phyloP scores from a whole-genome alignment of 805 yeast species.

The Metschnikowia sp. region DNA sequence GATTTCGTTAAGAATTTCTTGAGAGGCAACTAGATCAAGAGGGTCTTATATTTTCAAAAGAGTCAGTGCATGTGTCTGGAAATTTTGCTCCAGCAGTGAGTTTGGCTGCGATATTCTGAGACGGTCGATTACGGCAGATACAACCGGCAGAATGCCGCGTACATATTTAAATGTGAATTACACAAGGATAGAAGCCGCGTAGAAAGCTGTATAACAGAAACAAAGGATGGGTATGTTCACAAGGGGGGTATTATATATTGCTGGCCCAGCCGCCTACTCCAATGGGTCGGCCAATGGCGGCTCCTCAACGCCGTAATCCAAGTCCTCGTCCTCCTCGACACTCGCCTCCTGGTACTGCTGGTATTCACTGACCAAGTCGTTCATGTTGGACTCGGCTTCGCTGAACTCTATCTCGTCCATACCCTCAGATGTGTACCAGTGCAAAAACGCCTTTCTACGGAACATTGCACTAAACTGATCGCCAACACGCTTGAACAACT shows the following conservation, averaged over 20 bases:
- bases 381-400: slow-evolving; percentile 91
- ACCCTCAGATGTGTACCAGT: slow-evolving; percentile 94
- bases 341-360: slow-evolving; percentile 89
- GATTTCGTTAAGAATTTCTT: slow-evolving; percentile 71
- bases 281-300: slow-evolving; percentile 49
- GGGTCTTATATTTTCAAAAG: background rate
- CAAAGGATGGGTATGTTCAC: background rate
- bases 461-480: slow-evolving; percentile 91
- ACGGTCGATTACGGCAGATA: background rate
- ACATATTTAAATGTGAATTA: background rate
- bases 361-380: slow-evolving; percentile 81
- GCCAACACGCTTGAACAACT: slow-evolving; percentile 83
- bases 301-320: slow-evolving; percentile 65
- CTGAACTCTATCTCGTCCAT: slow-evolving; percentile 94
- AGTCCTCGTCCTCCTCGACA: slow-evolving; percentile 71
- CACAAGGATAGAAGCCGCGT: too few relatives aligned
- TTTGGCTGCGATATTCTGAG: too few relatives aligned
- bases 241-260: slow-evolving; percentile 10
- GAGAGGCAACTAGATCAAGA: slow-evolving; percentile 45
- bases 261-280: slow-evolving; percentile 26
- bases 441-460: slow-evolving; percentile 90
- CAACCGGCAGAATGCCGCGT: background rate
- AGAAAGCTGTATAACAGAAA: background rate
- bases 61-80: slow-evolving; percentile 1
- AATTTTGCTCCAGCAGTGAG: too few relatives aligned